A percentile compares a stretch with the other conserved stretches of the same genome.
Conservation (phyloP, 1,284 basidiomycete species). For the Melampsora americana region DNA sequence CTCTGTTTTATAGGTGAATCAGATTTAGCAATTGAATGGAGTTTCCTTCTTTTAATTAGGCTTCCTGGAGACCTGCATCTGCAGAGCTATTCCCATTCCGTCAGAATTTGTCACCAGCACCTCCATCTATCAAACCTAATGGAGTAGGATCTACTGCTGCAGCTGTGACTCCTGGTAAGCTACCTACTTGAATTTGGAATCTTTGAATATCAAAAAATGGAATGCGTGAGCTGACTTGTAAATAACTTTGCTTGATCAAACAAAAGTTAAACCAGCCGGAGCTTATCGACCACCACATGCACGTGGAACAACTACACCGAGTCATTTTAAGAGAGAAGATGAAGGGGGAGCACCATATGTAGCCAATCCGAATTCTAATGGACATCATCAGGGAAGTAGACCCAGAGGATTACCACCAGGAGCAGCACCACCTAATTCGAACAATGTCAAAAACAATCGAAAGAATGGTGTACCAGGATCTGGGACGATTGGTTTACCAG, state of each 20-base stretch:
- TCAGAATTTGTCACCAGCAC: slow-evolving; percentile 26
- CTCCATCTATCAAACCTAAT: not conserved
- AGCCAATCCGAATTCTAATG: slow-evolving; percentile 38
- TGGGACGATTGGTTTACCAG: not conserved
- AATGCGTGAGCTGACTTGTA: not conserved
- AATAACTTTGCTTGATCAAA: slow-evolving; percentile 56
- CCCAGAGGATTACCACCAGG: slow-evolving; percentile 37
- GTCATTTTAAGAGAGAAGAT: slow-evolving; percentile 82
- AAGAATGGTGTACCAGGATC: slow-evolving; percentile 47
- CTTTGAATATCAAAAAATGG: too few species aligned
- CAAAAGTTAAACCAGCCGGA: slow-evolving; percentile 65
- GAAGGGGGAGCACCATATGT: slow-evolving; percentile 62
- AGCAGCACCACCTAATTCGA: slow-evolving; percentile 44
- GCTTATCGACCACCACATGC: slow-evolving; percentile 89
- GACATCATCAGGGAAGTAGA: slow-evolving; percentile 16
- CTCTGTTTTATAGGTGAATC: not conserved
- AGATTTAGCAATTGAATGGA: too few species aligned
- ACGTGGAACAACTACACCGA: slow-evolving; percentile 75
- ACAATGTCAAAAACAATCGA: slow-evolving; percentile 39
- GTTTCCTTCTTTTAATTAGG: not conserved
- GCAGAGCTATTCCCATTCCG: slow-evolving; percentile 24
- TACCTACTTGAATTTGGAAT: not conserved
- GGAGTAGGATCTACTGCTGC: not conserved
- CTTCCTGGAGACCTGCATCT: slow-evolving; percentile 31
- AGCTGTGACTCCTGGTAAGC: slow-evolving; percentile 8